Evolutionary conservation across 148 eudicot species (phyloP).

Genomic region (Chenopodium quinoa): DNA sequence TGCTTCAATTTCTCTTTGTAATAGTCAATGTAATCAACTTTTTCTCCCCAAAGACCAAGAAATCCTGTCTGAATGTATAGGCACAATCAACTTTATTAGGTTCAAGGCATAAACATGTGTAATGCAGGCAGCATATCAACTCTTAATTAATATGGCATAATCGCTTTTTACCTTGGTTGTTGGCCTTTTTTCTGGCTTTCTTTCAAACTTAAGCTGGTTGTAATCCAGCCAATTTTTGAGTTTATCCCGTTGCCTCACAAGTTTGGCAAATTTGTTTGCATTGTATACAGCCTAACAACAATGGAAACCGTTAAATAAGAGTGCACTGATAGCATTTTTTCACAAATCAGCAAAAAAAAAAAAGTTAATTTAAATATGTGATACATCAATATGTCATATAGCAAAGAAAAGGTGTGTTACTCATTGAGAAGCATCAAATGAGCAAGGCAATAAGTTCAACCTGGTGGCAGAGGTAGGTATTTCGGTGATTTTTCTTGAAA

Average conservation of each 20-base stretch:
- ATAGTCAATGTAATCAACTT: constrained; percentile 68
- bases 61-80: constrained; percentile 61
- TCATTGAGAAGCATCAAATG: not conserved
- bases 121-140: not conserved
- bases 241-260: constrained; percentile 59
- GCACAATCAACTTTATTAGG: constrained; percentile 18
- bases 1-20: constrained; percentile 56
- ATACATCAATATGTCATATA: not conserved
- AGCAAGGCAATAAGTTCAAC: constrained; percentile 32
- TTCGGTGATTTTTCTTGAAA: constrained; percentile 76
- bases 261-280: constrained; percentile 83
- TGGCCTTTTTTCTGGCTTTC: constrained; percentile 82
- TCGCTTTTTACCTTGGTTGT: constrained; percentile 52
- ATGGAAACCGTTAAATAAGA: not conserved
- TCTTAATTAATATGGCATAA: not conserved
- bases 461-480: constrained; percentile 90
- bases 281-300: constrained; percentile 74
- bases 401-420: not conserved
- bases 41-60: constrained; percentile 84
- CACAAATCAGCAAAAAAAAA: constrained; percentile 2
- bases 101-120: not conserved
- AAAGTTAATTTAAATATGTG: too few species aligned
- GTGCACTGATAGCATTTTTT: not conserved
- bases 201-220: constrained; percentile 75
- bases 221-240: constrained; percentile 92